phyloP scores from a whole-genome alignment of 352 stramenopile genomes.

The Phytophthora uliginosa region DNA sequence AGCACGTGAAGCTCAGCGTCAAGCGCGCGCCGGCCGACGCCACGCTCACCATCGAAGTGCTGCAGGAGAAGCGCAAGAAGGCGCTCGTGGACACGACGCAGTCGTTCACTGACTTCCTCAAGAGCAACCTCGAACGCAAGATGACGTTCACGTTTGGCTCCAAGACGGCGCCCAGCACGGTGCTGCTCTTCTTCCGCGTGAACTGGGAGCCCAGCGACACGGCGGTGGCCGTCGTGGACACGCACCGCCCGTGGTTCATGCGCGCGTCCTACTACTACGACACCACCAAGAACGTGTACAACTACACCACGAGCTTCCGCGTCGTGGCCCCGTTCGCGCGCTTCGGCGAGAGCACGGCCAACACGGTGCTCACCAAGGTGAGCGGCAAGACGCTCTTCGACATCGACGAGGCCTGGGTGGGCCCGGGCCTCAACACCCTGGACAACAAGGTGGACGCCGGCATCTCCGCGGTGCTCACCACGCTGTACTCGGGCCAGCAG shows the following conservation, averaged over 20 bases:
- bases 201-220: neutral
- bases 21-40: constrained; percentile 36
- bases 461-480: constrained; percentile 59
- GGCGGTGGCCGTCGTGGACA: neutral
- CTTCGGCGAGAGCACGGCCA: constrained; percentile 67
- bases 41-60: constrained; percentile 60
- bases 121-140: constrained; percentile 32
- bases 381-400: constrained; percentile 63
- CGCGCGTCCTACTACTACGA: constrained; percentile 80
- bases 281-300: constrained; percentile 77
- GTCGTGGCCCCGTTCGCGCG: constrained; percentile 61
- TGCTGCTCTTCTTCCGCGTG: constrained; percentile 36
- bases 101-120: constrained; percentile 41
- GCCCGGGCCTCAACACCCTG: constrained; percentile 56
- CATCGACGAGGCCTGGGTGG: constrained; percentile 57
- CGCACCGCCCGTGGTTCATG: constrained; percentile 9
- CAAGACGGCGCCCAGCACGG: constrained; percentile 37
- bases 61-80: constrained; percentile 54
- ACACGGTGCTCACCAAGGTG: constrained; percentile 63
- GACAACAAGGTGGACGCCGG: constrained; percentile 70
- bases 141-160: constrained; percentile 56
- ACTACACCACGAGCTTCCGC: constrained; percentile 81
- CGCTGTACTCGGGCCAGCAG: constrained; percentile 64
- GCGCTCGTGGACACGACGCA: constrained; percentile 49
- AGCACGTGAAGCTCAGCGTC: constrained; percentile 48